A percentile compares a stretch with the other conserved stretches of the same genome.
Conservation (phyloP, 164 flowering plant species). For the Stephania cephalantha region DNA sequence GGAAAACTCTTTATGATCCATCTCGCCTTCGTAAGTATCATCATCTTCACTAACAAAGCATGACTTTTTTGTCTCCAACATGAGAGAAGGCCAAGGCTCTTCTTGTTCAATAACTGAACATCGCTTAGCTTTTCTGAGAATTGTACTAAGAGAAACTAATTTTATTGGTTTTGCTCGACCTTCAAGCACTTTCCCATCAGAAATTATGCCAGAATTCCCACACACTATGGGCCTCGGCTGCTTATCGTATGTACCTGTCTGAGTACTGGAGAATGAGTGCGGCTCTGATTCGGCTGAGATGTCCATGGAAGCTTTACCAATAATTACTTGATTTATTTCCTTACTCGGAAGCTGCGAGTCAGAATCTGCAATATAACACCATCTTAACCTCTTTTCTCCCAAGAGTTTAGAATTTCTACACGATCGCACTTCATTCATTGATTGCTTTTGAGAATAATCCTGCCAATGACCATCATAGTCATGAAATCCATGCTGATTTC, state of each 20-base stretch:
- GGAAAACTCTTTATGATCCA: slow-evolving; percentile 5
- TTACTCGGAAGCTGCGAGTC: slow-evolving; percentile 2
- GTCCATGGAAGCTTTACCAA: slow-evolving; percentile 12
- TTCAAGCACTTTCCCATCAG: slow-evolving; percentile 24
- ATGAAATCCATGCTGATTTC: slow-evolving; percentile 20
- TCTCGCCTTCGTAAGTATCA: slow-evolving; percentile 10
- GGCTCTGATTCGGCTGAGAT: slow-evolving; percentile 10
- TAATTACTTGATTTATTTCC: slow-evolving; percentile 13
- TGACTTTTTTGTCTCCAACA: slow-evolving; percentile 16
- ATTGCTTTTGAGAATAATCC: slow-evolving; percentile 15
- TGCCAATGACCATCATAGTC: slow-evolving; percentile 15
- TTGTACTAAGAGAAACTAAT: slow-evolving; percentile 38
- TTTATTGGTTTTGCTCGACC: slow-evolving; percentile 35
- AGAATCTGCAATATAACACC: slow-evolving; percentile 9
- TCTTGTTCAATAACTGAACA: slow-evolving; percentile 16
- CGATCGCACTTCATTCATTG: slow-evolving; percentile 4
- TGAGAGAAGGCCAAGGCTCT: slow-evolving; percentile 12
- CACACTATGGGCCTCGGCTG: slow-evolving; percentile 38
- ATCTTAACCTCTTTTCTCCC: slow-evolving; percentile 22
- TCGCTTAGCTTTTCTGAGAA: slow-evolving; percentile 39
- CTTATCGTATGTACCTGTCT: slow-evolving; percentile 11
- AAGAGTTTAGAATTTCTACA: slow-evolving; percentile 13
- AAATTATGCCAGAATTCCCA: slow-evolving; percentile 57
- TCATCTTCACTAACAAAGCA: slow-evolving; percentile 10
- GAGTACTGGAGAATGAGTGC: slow-evolving; percentile 11